Evolutionary conservation across 2,329 filamentous ascomycete species (phyloP).

Genomic region (Paramyrothecium sp.): DNA sequence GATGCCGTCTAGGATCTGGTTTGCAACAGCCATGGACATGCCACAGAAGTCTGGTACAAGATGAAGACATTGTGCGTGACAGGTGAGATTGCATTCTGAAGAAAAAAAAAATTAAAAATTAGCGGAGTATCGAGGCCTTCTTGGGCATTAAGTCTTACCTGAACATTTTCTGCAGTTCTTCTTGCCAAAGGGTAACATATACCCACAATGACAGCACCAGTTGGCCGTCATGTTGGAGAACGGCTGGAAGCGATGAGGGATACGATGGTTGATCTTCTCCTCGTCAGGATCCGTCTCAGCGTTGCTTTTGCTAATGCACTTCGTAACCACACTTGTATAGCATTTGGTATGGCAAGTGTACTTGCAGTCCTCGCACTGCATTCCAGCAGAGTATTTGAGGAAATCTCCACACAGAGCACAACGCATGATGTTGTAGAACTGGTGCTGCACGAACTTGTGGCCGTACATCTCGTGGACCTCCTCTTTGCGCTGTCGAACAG

Average conservation of each 20-base stretch:
- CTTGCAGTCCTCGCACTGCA: constrained; percentile 99
- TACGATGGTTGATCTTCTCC: constrained; percentile 99
- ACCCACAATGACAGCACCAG: constrained; percentile 99
- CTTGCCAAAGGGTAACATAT: constrained; percentile 89
- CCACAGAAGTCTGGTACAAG: constrained; percentile 98
- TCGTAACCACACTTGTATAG: constrained; percentile 94
- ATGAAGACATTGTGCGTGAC: constrained; percentile 88
- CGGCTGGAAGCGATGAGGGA: constrained; percentile 94
- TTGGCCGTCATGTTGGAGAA: constrained; percentile 98
- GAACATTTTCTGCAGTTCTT: constrained; percentile 93
- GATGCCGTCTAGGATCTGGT: constrained; percentile 87
- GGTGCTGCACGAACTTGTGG: constrained; percentile 97
- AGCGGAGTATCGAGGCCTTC: no score
- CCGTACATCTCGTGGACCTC: constrained; percentile 98
- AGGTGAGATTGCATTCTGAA: constrained; percentile 85
- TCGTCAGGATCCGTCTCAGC: constrained; percentile 97
- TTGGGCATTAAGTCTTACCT: constrained; percentile 49
- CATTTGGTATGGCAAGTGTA: constrained; percentile 99
- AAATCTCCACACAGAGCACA: constrained; percentile 97
- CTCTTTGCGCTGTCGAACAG: constrained; percentile 95
- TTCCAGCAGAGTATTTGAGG: constrained; percentile 95
- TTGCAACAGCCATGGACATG: constrained; percentile 97
- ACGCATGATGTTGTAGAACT: constrained; percentile 99
- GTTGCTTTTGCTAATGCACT: constrained; percentile 99
- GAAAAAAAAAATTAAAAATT: not conserved